phyloP scores from a whole-genome alignment of 2,329 filamentous ascomycete genomes.

The Zymoseptoria brevis region DNA sequence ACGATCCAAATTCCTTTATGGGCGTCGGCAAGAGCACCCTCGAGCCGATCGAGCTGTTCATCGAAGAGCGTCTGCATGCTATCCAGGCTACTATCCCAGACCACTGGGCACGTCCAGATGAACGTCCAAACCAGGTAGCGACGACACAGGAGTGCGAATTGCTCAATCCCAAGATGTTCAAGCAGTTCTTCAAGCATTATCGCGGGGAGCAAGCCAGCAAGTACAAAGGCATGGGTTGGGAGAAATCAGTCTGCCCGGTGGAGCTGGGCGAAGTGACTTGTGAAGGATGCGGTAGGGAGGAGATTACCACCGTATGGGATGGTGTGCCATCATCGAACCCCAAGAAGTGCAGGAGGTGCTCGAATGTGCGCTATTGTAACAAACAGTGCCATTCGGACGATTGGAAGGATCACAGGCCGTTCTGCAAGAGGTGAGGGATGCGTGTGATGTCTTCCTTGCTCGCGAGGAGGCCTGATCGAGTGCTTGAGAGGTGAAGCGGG shows the following conservation, averaged over 20 bases:
- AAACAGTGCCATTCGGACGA: constrained; percentile 5
- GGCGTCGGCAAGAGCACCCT: constrained; percentile 1
- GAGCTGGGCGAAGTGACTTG: background rate
- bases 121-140: background rate
- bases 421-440: background rate
- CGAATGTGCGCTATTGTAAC: constrained; percentile 7
- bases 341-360: constrained; percentile 5
- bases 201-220: constrained; percentile 1
- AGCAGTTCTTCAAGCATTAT: constrained; percentile 5
- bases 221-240: constrained; percentile 2
- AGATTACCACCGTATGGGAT: background rate
- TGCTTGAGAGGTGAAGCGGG: background rate
- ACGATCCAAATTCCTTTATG: background rate
- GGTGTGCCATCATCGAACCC: background rate
- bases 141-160: constrained; percentile 3
- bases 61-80: constrained; percentile 1
- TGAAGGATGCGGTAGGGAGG: constrained; percentile 2
- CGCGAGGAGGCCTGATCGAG: background rate
- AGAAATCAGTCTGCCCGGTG: constrained; percentile 2
- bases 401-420: constrained; percentile 9
- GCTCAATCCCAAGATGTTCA: constrained; percentile 4
- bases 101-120: background rate
- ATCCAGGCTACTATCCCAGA: background rate
- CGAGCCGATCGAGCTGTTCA: constrained; percentile 3
- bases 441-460: too few species aligned